Evolutionary conservation across 2,329 filamentous ascomycete genomes (phyloP).

Genomic region (Stagonosporopsis vannaccii): DNA sequence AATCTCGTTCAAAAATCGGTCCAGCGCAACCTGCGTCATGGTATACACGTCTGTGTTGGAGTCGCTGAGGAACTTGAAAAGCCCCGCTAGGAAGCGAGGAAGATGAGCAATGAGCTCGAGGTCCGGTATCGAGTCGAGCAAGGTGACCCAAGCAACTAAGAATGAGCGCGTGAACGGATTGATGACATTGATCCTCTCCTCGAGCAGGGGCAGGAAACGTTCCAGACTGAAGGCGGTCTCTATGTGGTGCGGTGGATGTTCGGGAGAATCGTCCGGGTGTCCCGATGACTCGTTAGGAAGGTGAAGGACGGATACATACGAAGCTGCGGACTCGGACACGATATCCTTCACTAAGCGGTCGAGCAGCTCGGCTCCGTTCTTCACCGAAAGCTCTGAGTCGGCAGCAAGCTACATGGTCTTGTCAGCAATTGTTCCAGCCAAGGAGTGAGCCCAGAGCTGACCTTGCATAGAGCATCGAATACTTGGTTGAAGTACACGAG

Average conservation of each 20-base stretch:
- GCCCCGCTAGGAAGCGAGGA: constrained; percentile 86
- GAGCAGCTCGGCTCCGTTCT: constrained; percentile 94
- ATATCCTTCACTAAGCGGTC: constrained; percentile 97
- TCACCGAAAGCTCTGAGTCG: constrained; percentile 95
- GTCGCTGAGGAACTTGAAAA: constrained; percentile 92
- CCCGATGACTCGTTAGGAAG: constrained; percentile 62
- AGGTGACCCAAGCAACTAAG: constrained; percentile 91
- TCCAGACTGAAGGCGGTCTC: constrained; percentile 91
- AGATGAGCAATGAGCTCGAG: constrained; percentile 92
- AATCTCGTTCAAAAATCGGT: constrained; percentile 91
- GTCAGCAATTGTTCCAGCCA: constrained; percentile 26
- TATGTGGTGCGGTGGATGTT: constrained; percentile 49
- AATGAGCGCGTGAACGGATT: constrained; percentile 96
- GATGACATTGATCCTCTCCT: constrained; percentile 91
- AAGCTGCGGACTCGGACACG: constrained; percentile 91
- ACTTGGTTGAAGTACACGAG: constrained; percentile 98
- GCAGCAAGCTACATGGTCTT: constrained; percentile 75
- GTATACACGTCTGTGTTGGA: constrained; percentile 94
- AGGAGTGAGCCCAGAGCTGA: constrained; percentile 46
- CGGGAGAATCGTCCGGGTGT: constrained; percentile 42
- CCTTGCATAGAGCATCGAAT: constrained; percentile 96
- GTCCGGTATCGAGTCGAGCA: constrained; percentile 96
- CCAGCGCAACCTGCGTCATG: constrained; percentile 85
- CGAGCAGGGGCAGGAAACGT: constrained; percentile 89
- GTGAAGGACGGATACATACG: constrained; percentile 90